Base-by-base conservation (phyloP, 345 rosid genomes). In the Brassica cretica region DNA sequence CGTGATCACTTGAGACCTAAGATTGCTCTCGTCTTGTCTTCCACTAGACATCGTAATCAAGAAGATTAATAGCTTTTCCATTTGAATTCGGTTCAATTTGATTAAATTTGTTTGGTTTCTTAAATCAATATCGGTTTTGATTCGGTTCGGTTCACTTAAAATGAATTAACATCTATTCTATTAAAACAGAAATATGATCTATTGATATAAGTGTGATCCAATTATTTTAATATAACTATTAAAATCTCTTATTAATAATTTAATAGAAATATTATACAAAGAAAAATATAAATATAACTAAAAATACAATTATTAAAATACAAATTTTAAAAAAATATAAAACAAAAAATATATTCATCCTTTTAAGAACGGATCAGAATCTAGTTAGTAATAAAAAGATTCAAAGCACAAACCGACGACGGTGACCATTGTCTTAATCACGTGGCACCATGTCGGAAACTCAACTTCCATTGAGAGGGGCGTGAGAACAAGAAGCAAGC, bases 401-500 rank as follows among this genome's bases (percentile, higher is more conserved):
- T 37, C 66, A 66, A 29, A 46, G 41, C 65, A 51, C 59, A 53
- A 53, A 70, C 39, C 70, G 70, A 70, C 71, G 71, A 77, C 81
- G 71, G 71, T 66, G 81, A 77, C 76, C 76, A 51, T 51, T 51
- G 56, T 51, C 56, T 9, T 9, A 64, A 53, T 18, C 12, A 77
- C 49, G 66, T 15, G 11, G 44, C 69, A 27, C 25, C 79, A 68
- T 76, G 73, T 33, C 56, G 70, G 21, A 51, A 70, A 62, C 74
- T 76, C 80, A 69, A 11, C 74, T 62, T 49, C 64, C 29, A 53
- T 76, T 76, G 69, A 69, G 49, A 41, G 27, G 44, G 44, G 24
- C 35, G 19, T 3, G 68, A 71, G 1, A 19, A 58, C 16, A 56
- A 68, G 55, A 77, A 29, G 72, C 68, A 37, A 68, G 60, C 58